phyloP scores from a whole-genome alignment of 257 asterid species.

The Henckelia pumila region DNA sequence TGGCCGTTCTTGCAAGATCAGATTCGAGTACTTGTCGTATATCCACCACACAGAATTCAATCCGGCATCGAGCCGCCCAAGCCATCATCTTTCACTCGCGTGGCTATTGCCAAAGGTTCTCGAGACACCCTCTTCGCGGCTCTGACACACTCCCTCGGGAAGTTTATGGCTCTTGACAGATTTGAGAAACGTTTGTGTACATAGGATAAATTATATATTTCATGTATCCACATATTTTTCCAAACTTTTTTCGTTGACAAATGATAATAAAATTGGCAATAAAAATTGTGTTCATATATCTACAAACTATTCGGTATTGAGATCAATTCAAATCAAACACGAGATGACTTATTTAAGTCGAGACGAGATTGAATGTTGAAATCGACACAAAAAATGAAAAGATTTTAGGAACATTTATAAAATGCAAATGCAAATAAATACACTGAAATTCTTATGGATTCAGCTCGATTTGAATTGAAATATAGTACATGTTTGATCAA shows the following conservation, averaged over 20 bases:
- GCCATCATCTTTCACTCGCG: conserved; percentile 65
- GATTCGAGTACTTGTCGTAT: conserved; percentile 63
- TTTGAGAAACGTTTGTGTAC: too few relatives aligned
- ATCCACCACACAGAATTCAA: conserved; percentile 62
- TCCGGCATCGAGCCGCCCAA: conserved; percentile 77
- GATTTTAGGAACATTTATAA: neutral
- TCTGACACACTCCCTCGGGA: too few relatives aligned
- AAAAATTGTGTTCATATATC: too few relatives aligned
- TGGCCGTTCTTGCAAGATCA: conserved; percentile 48
- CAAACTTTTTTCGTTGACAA: too few relatives aligned
- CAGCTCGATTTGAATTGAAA: neutral
- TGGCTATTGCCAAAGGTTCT: conserved; percentile 49
- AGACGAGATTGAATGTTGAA: too few relatives aligned
- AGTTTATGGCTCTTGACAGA: conserved; percentile 24
- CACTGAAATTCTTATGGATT: too few relatives aligned
- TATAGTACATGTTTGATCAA: neutral
- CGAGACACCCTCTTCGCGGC: conserved; percentile 72
- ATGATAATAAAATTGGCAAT: too few relatives aligned
- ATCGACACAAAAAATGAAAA: neutral
- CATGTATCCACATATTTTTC: too few relatives aligned
- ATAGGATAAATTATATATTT: too few relatives aligned
- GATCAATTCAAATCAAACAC: neutral
- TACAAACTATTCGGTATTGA: too few relatives aligned
- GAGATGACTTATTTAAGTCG: neutral
- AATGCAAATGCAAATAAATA: neutral